Evolutionary conservation across 2,329 filamentous ascomycete genomes (phyloP).

Genomic region (Cladosporium velox): DNA sequence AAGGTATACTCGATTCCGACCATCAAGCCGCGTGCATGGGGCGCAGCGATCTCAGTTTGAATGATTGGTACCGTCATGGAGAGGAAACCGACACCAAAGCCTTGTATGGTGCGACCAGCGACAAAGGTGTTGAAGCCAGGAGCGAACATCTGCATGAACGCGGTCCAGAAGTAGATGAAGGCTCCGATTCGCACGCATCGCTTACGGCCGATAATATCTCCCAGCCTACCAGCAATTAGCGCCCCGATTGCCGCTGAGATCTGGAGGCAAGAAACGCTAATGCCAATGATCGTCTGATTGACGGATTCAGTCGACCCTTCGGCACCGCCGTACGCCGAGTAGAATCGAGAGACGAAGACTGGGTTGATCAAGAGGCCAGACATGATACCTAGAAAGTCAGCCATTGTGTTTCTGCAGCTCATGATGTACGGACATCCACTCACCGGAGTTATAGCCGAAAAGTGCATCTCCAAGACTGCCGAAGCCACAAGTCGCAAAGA

Average conservation of each 20-base stretch:
- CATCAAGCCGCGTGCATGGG: slow-evolving; percentile 88
- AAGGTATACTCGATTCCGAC: slow-evolving; percentile 96
- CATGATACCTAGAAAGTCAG: slow-evolving; percentile 38
- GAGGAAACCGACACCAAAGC: slow-evolving; percentile 47
- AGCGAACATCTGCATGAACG: slow-evolving; percentile 71
- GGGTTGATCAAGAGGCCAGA: slow-evolving; percentile 44
- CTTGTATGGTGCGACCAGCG: slow-evolving; percentile 46
- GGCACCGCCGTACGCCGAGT: slow-evolving; percentile 41
- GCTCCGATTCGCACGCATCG: slow-evolving; percentile 68
- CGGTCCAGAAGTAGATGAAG: slow-evolving; percentile 50
- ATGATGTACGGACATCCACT: not conserved
- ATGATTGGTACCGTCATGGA: slow-evolving; percentile 51
- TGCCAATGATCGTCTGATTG: slow-evolving; percentile 65
- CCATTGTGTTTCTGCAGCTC: not conserved
- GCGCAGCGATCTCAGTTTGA: slow-evolving; percentile 67
- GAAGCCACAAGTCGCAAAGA: slow-evolving; percentile 45
- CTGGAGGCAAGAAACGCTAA: slow-evolving; percentile 89
- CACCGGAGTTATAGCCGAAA: slow-evolving; percentile 45
- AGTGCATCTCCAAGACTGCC: slow-evolving; percentile 45
- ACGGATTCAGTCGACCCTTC: slow-evolving; percentile 37
- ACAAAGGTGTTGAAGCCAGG: slow-evolving; percentile 80
- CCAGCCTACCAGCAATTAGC: slow-evolving; percentile 76
- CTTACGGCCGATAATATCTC: slow-evolving; percentile 83
- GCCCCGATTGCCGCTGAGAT: slow-evolving; percentile 87
- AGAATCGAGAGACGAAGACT: slow-evolving; percentile 45